Conservation (phyloP, 2,329 filamentous ascomycete species). For the Coniochaeta pulveracea region DNA sequence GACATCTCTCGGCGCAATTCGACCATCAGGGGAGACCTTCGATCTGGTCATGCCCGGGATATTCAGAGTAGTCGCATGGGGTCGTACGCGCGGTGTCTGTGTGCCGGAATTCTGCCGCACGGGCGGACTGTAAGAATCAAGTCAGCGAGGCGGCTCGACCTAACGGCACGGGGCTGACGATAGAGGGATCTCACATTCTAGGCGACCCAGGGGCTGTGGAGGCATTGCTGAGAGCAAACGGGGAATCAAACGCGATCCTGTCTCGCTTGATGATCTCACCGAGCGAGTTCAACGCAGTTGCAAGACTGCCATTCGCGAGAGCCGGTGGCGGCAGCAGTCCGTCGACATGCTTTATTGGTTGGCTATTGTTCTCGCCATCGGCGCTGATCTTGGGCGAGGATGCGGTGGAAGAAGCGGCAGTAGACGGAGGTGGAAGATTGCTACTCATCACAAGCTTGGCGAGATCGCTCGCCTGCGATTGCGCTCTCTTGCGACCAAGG, state of each 20-base stretch:
- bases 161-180: conserved; percentile 7
- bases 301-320: conserved; percentile 12
- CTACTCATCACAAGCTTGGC: conserved; percentile 17
- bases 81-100: conserved; percentile 65
- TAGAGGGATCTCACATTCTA: conserved; percentile 34
- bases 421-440: conserved; percentile 17
- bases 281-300: conserved; percentile 22
- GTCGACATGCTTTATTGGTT: conserved; percentile 6
- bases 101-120: conserved; percentile 63
- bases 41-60: conserved; percentile 95
- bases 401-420: conserved; percentile 16
- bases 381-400: conserved; percentile 13
- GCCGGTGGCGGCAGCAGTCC: conserved; percentile 11
- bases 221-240: conserved; percentile 42
- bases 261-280: conserved; percentile 24
- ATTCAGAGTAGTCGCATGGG: conserved; percentile 87
- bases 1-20: conserved; percentile 87
- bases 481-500: conserved; percentile 9
- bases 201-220: conserved; percentile 49
- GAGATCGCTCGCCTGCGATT: conserved; percentile 9
- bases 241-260: conserved; percentile 34
- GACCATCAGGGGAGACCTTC: conserved; percentile 87
- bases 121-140: conserved; percentile 41
- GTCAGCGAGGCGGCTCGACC: conserved; percentile 11
- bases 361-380: conserved; percentile 8